Conservation (phyloP, 495 filamentous ascomycete genomes). For the Penicillium ochrochloron region DNA sequence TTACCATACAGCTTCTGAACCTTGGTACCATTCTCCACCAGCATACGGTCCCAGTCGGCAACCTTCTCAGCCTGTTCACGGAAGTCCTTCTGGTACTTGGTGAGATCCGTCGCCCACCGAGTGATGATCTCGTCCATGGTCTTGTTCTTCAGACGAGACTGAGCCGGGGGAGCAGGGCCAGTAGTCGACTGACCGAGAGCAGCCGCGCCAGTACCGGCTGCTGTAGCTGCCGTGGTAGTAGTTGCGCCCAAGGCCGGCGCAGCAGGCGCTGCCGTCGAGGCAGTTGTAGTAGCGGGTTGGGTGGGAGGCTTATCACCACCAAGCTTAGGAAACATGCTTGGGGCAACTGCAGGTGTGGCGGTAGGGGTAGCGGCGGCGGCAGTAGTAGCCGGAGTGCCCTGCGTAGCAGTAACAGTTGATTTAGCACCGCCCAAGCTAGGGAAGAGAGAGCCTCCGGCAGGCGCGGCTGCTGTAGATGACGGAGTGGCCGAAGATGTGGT, state of each 20-base stretch:
- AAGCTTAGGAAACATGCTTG: conserved; percentile 34
- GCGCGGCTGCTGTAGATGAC: conserved; percentile 32
- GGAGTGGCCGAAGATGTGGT: conserved; percentile 42
- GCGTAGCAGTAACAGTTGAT: conserved; percentile 38
- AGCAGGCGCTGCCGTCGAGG: conserved; percentile 21
- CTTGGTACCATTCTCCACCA: conserved; percentile 91
- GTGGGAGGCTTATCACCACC: conserved; percentile 33
- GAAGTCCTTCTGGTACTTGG: conserved; percentile 96
- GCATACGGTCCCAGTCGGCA: conserved; percentile 84
- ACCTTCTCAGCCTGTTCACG: conserved; percentile 85
- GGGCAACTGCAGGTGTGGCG: conserved; percentile 22
- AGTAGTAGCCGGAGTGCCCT: conserved; percentile 37
- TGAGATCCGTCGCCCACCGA: conserved; percentile 93
- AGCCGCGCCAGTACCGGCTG: conserved; percentile 38
- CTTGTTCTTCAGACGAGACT: conserved; percentile 93
- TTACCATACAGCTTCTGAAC: conserved; percentile 85
- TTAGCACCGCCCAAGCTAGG: conserved; percentile 39
- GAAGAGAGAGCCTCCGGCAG: conserved; percentile 47
- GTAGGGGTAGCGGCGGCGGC: conserved; percentile 30
- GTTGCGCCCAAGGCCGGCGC: conserved; percentile 31
- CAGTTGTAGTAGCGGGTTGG: conserved; percentile 31
- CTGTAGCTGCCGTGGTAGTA: conserved; percentile 36
- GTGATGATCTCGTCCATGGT: conserved; percentile 99
- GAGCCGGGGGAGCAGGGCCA: conserved; percentile 74
- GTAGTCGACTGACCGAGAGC: conserved; percentile 70